Evolutionary conservation across 306 rosid genomes (phyloP).

Genomic region (Gleditsia sinensis): DNA sequence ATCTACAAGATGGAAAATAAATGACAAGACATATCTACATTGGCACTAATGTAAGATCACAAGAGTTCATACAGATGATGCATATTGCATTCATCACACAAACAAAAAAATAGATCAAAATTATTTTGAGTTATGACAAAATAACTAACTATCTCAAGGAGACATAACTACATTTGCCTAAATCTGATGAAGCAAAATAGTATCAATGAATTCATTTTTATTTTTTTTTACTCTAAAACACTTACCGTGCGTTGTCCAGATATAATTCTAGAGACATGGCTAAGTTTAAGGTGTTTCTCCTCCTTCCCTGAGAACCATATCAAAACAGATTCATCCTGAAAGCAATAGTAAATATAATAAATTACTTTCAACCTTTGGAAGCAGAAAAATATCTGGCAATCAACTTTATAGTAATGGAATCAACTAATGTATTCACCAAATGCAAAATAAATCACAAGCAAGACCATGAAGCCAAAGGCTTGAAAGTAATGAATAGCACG

Average conservation of each 20-base stretch:
- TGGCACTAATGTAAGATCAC: conserved; percentile 12
- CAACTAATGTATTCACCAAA: conserved; percentile 18
- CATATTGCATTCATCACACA: conserved; percentile 24
- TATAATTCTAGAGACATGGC: conserved; percentile 90
- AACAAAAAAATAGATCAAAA: conserved; percentile 30
- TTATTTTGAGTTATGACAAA: conserved; percentile 10
- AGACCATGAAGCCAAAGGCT: background rate
- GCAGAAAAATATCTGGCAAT: conserved; percentile 22
- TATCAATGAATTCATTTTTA: conserved; percentile 23
- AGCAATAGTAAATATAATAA: conserved; percentile 35
- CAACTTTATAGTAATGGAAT: conserved; percentile 23
- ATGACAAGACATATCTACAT: conserved; percentile 2
- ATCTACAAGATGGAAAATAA: conserved; percentile 15
- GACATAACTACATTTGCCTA: conserved; percentile 19
- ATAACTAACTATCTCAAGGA: conserved; percentile 9
- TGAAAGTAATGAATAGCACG: conserved; percentile 6
- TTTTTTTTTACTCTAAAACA: conserved; percentile 32
- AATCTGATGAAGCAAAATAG: conserved; percentile 31
- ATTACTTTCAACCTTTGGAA: conserved; percentile 26
- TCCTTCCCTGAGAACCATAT: conserved; percentile 99
- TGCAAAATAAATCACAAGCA: conserved; percentile 17
- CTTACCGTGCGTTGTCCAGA: conserved; percentile 99
- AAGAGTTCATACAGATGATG: conserved; percentile 22
- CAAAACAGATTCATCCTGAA: conserved; percentile 95
- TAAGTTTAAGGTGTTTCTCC: conserved; percentile 92